These are phyloP conservation scores for Pontederia paniculata DNA, from an alignment of 176 grass and related monocot genomes.

Conservation along the genomic window DNA sequence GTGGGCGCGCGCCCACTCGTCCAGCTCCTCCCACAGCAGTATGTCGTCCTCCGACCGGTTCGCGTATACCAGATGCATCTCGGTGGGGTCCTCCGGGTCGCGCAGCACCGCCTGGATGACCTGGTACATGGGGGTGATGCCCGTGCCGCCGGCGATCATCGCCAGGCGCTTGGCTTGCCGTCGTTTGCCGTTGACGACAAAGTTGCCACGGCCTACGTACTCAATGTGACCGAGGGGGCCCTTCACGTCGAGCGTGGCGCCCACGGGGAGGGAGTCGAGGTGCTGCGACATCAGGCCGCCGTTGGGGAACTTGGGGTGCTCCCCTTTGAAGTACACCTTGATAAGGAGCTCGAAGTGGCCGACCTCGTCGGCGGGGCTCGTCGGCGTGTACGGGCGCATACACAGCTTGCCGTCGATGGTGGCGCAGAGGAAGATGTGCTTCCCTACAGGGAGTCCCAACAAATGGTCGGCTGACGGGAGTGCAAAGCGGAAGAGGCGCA, in stretches of 20 bases:
- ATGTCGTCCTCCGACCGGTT: constrained; percentile 74
- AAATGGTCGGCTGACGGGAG: constrained; percentile 32
- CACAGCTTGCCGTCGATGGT: constrained; percentile 36
- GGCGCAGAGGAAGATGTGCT: constrained; percentile 51
- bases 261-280: constrained; percentile 47
- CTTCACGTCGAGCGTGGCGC: constrained; percentile 35
- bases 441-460: constrained; percentile 51
- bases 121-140: constrained; percentile 83
- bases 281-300: constrained; percentile 69
- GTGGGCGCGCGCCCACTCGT: constrained; percentile 30
- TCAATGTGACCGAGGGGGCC: constrained; percentile 61
- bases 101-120: constrained; percentile 71
- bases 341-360: constrained; percentile 67
- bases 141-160: constrained; percentile 70
- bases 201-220: constrained; percentile 42
- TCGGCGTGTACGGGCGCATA: constrained; percentile 76
- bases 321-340: constrained; percentile 59
- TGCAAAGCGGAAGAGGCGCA: constrained; percentile 48
- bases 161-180: constrained; percentile 33
- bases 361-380: constrained; percentile 27
- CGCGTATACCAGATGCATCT: constrained; percentile 74
- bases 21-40: constrained; percentile 48
- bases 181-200: constrained; percentile 37
- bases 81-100: constrained; percentile 46
- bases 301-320: constrained; percentile 37